These are phyloP conservation scores for Microstroma glucosiphilum DNA, from an alignment of 1,284 basidiomycete genomes.

Conservation along the genomic window DNA sequence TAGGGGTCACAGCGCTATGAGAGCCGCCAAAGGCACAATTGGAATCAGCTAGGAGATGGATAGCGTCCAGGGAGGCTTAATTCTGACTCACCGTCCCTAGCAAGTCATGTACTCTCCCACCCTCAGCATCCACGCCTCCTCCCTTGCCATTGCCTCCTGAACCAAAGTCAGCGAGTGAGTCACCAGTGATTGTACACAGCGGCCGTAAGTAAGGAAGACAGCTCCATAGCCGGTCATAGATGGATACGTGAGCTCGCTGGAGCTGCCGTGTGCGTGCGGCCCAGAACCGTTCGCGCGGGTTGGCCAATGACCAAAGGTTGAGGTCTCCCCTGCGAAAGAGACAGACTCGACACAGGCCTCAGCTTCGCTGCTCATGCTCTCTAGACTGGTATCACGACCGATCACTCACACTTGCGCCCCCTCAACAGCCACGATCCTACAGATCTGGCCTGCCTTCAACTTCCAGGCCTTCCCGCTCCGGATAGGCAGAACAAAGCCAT, in stretches of 20 bases:
- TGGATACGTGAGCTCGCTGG: constrained; percentile 20
- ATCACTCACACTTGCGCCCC: background rate
- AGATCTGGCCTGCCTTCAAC: constrained; percentile 15
- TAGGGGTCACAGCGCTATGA: constrained; percentile 20
- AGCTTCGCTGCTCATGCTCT: background rate
- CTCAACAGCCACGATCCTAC: constrained; percentile 14
- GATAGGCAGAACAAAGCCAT: background rate
- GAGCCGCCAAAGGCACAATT: too few species aligned
- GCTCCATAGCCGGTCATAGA: constrained; percentile 21
- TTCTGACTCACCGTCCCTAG: constrained; percentile 8
- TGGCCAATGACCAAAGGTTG: constrained; percentile 18
- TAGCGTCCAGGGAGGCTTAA: too few species aligned
- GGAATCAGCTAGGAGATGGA: too few species aligned
- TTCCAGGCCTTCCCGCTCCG: constrained; percentile 12
- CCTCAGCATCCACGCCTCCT: constrained; percentile 16
- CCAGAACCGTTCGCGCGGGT: constrained; percentile 22
- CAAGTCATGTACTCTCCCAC: constrained; percentile 19
- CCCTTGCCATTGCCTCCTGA: constrained; percentile 14
- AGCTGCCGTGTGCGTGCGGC: constrained; percentile 21
- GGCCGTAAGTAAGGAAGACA: constrained; percentile 21
- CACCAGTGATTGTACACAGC: constrained; percentile 21
- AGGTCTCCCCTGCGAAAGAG: constrained; percentile 11
- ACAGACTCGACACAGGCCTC: too few species aligned
- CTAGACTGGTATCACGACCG: too few species aligned
- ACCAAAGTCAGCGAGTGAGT: constrained; percentile 15